Conservation (phyloP, 202 grass and related monocot genomes). For the Digitaria exilis region DNA sequence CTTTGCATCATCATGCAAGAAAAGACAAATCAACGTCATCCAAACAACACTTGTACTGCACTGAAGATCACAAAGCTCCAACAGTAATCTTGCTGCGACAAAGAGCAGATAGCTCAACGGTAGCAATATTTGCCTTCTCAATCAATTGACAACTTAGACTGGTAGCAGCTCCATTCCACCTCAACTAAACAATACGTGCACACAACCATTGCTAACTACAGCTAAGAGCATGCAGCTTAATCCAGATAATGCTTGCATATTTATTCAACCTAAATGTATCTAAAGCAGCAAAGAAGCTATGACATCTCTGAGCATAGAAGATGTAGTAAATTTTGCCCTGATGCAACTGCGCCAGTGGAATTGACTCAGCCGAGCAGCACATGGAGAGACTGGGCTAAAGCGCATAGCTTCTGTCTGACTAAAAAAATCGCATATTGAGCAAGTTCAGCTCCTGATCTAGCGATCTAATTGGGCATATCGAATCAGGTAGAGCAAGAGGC, state of each 20-base stretch:
- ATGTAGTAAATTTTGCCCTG: neutral
- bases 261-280: neutral
- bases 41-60: neutral
- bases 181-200: neutral
- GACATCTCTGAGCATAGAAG: neutral
- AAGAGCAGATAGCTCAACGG: neutral
- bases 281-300: neutral
- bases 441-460: slow-evolving; percentile 18
- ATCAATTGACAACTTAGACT: neutral
- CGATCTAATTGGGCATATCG: neutral
- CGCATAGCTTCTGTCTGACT: neutral
- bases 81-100: neutral
- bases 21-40: neutral
- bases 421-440: neutral
- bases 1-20: neutral
- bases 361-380: neutral
- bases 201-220: neutral
- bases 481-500: slow-evolving; percentile 23
- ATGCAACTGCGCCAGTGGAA: neutral
- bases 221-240: neutral
- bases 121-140: neutral
- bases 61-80: neutral
- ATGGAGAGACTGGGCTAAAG: neutral
- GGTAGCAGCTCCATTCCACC: neutral
- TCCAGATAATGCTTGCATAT: neutral